A percentile compares a stretch with the other conserved stretches of the same genome.
phyloP scores from a whole-genome alignment of 2,329 filamentous ascomycete genomes.

The Celoporthe dispersa region DNA sequence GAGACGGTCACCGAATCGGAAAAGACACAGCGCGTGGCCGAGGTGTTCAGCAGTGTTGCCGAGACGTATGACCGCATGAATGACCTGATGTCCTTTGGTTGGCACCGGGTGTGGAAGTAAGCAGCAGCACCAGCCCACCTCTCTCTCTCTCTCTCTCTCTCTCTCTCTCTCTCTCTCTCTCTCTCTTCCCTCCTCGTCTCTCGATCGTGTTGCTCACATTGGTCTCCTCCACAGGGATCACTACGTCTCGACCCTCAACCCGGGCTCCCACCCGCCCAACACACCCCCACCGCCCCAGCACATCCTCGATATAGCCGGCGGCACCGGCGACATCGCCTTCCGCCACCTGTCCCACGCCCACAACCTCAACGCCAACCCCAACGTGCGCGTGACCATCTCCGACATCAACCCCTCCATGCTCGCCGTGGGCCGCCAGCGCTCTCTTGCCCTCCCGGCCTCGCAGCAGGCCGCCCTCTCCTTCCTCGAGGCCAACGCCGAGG shows the following conservation, averaged over 20 bases:
- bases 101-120: constrained; percentile 92
- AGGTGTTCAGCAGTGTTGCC: constrained; percentile 94
- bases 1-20: constrained; percentile 80
- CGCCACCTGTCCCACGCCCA: constrained; percentile 90
- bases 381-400: constrained; percentile 48
- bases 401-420: constrained; percentile 50
- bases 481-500: constrained; percentile 88
- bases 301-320: constrained; percentile 95
- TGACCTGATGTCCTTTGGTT: constrained; percentile 96
- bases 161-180: constrained; percentile 5
- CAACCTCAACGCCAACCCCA: constrained; percentile 71
- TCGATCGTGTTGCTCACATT: constrained; percentile 18
- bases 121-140: constrained; percentile 34
- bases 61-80: constrained; percentile 98
- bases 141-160: constrained; percentile 7
- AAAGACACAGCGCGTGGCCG: constrained; percentile 74
- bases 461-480: constrained; percentile 62
- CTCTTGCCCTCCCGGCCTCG: constrained; percentile 38
- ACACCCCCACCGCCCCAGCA: constrained; percentile 58
- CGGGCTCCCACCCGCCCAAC: constrained; percentile 61
- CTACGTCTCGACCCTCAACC: constrained; percentile 90
- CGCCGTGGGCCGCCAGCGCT: constrained; percentile 53
- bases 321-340: constrained; percentile 97
- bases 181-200: not conserved
- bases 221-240: constrained; percentile 63